Evolutionary conservation across 495 filamentous ascomycete species (phyloP).

Genomic region (Baudoinia panamericana): DNA sequence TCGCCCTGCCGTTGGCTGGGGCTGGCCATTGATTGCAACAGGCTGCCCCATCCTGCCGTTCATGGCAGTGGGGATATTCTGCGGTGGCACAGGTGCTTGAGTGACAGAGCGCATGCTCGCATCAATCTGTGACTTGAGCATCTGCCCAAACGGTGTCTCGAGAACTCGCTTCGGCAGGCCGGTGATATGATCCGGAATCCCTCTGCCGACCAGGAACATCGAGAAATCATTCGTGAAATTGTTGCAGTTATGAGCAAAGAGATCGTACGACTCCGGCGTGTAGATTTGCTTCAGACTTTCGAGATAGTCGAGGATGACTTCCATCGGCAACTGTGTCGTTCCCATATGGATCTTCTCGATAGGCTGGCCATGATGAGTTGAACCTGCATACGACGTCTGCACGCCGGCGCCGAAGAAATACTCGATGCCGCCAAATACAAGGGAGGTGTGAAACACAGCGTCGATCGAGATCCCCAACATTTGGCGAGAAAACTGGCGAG

Average conservation of each 20-base stretch:
- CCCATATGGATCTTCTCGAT: slow-evolving; percentile 67
- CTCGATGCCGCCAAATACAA: slow-evolving; percentile 66
- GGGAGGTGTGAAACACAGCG: slow-evolving; percentile 82
- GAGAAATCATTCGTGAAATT: slow-evolving; percentile 93
- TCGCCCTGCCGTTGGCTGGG: not conserved
- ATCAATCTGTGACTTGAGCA: slow-evolving; percentile 74
- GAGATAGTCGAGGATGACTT: slow-evolving; percentile 80
- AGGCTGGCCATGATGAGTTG: slow-evolving; percentile 72
- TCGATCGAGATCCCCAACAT: slow-evolving; percentile 36
- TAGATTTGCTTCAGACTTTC: slow-evolving; percentile 72
- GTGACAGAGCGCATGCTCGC: slow-evolving; percentile 57
- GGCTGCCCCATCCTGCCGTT: not conserved
- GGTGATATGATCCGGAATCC: slow-evolving; percentile 80
- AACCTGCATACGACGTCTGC: slow-evolving; percentile 63
- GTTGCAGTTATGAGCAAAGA: slow-evolving; percentile 85
- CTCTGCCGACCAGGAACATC: slow-evolving; percentile 79
- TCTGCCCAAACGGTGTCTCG: slow-evolving; percentile 79
- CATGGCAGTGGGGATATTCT: slow-evolving; percentile 6
- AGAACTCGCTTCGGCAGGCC: slow-evolving; percentile 77
- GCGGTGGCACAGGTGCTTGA: slow-evolving; percentile 26
- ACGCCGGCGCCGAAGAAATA: slow-evolving; percentile 68
- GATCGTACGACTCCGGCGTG: slow-evolving; percentile 73
- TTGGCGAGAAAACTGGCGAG: slow-evolving; percentile 12
- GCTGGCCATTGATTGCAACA: not conserved
- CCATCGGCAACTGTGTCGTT: slow-evolving; percentile 60